Percentiles rank a stretch among this genome's conserved stretches.
Conservation (phyloP, 2,329 filamentous ascomycete genomes). For the Trichocomaceae sp. region DNA sequence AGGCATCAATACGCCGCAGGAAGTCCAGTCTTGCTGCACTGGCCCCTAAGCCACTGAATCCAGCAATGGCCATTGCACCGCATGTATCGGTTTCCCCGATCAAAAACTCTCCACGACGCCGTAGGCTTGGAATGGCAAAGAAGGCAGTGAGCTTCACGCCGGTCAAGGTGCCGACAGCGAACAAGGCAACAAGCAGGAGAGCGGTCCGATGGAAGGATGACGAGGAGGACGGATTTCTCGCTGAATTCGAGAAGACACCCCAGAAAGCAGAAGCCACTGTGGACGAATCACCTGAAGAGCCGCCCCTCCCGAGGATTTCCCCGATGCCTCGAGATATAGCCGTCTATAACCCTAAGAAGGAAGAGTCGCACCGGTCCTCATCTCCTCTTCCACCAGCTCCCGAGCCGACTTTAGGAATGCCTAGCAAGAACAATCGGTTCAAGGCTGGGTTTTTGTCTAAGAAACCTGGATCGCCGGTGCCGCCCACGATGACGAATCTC, state of each 20-base stretch:
- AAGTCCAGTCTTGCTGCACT: constrained; percentile 38
- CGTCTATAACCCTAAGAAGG: constrained; percentile 30
- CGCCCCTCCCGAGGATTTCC: constrained; percentile 46
- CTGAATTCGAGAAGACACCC: constrained; percentile 88
- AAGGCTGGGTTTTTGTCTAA: constrained; percentile 80
- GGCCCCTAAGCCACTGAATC: constrained; percentile 23
- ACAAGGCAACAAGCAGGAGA: constrained; percentile 59
- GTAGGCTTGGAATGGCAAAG: constrained; percentile 55
- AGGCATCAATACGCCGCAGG: constrained; percentile 69
- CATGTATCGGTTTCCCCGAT: constrained; percentile 53
- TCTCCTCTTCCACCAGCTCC: constrained; percentile 54
- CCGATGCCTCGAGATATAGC: constrained; percentile 41
- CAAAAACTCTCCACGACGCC: constrained; percentile 72
- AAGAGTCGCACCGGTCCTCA: constrained; percentile 37
- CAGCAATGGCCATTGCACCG: constrained; percentile 27
- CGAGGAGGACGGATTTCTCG: constrained; percentile 74
- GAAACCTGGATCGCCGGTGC: constrained; percentile 59
- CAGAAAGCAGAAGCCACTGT: constrained; percentile 58
- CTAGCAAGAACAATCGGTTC: constrained; percentile 68
- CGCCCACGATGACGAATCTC: constrained; percentile 53
- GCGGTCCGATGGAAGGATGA: constrained; percentile 91
- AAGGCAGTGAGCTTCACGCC: constrained; percentile 79
- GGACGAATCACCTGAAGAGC: constrained; percentile 48
- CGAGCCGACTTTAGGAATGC: constrained; percentile 54
- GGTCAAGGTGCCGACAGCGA: constrained; percentile 50